Percentiles rank a stretch among this genome's conserved stretches.
Evolutionary conservation across 257 asterid genomes (phyloP).

Genomic region (Nicotiana obtusifolia): DNA sequence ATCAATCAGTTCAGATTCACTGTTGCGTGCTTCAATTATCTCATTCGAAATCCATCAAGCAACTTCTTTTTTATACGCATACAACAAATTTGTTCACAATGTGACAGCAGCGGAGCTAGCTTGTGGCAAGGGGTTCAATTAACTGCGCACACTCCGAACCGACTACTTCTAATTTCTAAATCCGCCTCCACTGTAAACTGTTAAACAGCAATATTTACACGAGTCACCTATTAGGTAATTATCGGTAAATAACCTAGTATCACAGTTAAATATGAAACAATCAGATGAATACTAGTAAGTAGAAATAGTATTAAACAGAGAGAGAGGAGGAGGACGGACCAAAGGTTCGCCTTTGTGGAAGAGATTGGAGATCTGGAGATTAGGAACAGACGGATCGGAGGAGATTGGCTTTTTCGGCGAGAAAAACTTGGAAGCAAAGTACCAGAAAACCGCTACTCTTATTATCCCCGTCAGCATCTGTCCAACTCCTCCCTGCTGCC

Average conservation of each 20-base stretch:
- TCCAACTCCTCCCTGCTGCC: slow-evolving; percentile 55
- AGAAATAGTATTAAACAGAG: too few relatives aligned
- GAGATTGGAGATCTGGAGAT: slow-evolving; percentile 84
- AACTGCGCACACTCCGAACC: too few relatives aligned
- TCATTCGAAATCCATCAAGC: neutral
- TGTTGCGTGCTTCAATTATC: neutral
- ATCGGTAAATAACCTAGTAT: too few relatives aligned
- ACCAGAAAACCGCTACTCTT: slow-evolving; percentile 91
- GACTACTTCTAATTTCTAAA: too few relatives aligned
- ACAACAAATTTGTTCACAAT: neutral
- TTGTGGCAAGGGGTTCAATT: too few relatives aligned
- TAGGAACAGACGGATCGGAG: slow-evolving; percentile 32
- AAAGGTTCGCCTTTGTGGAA: slow-evolving; percentile 71
- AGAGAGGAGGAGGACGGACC: slow-evolving; percentile 33
- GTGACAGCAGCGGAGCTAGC: too few relatives aligned
- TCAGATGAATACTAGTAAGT: too few relatives aligned
- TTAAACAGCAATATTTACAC: too few relatives aligned
- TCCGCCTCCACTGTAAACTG: too few relatives aligned
- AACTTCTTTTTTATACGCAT: neutral
- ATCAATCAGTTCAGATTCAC: neutral
- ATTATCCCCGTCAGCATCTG: slow-evolving; percentile 87
- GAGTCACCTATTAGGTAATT: too few relatives aligned
- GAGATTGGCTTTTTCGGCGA: slow-evolving; percentile 63
- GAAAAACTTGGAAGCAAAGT: slow-evolving; percentile 86
- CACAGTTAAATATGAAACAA: too few relatives aligned